A percentile compares a stretch with the other conserved stretches of the same genome.
phyloP scores from a whole-genome alignment of 1,284 basidiomycete genomes.

The Anthracocystis walkeri region DNA sequence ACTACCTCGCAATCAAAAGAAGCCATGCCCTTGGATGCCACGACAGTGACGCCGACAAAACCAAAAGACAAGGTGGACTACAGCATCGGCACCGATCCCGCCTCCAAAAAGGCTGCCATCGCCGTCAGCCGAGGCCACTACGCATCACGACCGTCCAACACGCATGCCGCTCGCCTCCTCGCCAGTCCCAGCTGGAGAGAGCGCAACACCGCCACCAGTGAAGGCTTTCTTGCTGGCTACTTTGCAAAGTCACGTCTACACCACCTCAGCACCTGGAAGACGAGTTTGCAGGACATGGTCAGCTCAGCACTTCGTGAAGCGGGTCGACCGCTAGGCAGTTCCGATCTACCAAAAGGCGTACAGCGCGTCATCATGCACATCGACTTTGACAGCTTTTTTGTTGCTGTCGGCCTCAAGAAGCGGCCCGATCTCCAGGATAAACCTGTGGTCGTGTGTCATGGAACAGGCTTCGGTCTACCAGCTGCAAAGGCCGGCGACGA shows the following conservation, averaged over 20 bases:
- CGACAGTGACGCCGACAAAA: conserved; percentile 20
- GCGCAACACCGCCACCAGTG: conserved; percentile 84
- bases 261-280: conserved; percentile 91
- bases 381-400: conserved; percentile 94
- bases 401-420: conserved; percentile 70
- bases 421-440: conserved; percentile 68
- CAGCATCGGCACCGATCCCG: conserved; percentile 51
- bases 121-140: conserved; percentile 41
- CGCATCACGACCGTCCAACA: conserved; percentile 52
- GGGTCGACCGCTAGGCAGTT: conserved; percentile 78
- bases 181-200: conserved; percentile 77
- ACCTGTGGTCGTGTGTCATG: conserved; percentile 94
- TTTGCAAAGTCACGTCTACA: conserved; percentile 93
- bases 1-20: neutral
- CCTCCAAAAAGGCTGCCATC: conserved; percentile 27
- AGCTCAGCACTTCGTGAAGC: conserved; percentile 73
- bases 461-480: conserved; percentile 66
- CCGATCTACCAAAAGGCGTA: conserved; percentile 62
- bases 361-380: conserved; percentile 68
- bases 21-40: neutral
- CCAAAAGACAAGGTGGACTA: conserved; percentile 26
- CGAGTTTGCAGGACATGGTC: conserved; percentile 85
- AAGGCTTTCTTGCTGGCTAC: conserved; percentile 86
- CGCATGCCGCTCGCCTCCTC: conserved; percentile 56
- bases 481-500: conserved; percentile 32